A percentile compares a stretch with the other conserved stretches of the same genome.
These are phyloP conservation scores for Hirsutella thompsonii DNA, from an alignment of 2,329 filamentous ascomycete genomes.

Conservation along the genomic window DNA sequence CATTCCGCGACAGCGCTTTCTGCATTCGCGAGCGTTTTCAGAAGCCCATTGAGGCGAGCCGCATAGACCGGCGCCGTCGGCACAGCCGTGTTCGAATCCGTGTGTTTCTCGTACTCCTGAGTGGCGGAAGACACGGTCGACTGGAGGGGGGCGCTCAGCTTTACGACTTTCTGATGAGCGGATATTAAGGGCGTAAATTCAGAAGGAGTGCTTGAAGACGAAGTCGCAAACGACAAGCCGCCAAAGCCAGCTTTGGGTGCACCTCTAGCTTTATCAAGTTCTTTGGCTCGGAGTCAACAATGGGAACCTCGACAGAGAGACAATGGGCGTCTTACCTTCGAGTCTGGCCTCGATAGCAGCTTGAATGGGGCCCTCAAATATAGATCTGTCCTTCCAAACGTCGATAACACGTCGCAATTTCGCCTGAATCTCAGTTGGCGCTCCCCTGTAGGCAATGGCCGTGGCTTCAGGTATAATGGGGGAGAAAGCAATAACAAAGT, in stretches of 20 bases:
- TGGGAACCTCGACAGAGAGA: not conserved
- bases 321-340: slow-evolving; percentile 44
- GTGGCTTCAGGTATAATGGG: slow-evolving; percentile 89
- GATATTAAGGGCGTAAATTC: slow-evolving; percentile 69
- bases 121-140: slow-evolving; percentile 58
- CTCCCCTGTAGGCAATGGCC: slow-evolving; percentile 79
- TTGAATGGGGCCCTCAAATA: slow-evolving; percentile 74
- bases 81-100: slow-evolving; percentile 51
- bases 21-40: slow-evolving; percentile 78
- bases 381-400: slow-evolving; percentile 78
- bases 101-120: slow-evolving; percentile 73
- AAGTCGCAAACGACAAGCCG: slow-evolving; percentile 45
- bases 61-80: slow-evolving; percentile 86
- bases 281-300: slow-evolving; percentile 24
- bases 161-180: slow-evolving; percentile 60
- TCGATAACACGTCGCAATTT: slow-evolving; percentile 85
- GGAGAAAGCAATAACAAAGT: slow-evolving; percentile 85
- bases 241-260: slow-evolving; percentile 36
- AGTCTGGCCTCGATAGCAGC: slow-evolving; percentile 68
- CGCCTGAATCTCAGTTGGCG: slow-evolving; percentile 70
- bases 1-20: slow-evolving; percentile 82
- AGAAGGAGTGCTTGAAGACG: slow-evolving; percentile 47
- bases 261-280: slow-evolving; percentile 48
- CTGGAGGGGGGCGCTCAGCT: slow-evolving; percentile 56
- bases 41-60: slow-evolving; percentile 74